Base-by-base conservation (phyloP, 2,329 filamentous ascomycete genomes). In the Drechslerella stenobrocha region DNA sequence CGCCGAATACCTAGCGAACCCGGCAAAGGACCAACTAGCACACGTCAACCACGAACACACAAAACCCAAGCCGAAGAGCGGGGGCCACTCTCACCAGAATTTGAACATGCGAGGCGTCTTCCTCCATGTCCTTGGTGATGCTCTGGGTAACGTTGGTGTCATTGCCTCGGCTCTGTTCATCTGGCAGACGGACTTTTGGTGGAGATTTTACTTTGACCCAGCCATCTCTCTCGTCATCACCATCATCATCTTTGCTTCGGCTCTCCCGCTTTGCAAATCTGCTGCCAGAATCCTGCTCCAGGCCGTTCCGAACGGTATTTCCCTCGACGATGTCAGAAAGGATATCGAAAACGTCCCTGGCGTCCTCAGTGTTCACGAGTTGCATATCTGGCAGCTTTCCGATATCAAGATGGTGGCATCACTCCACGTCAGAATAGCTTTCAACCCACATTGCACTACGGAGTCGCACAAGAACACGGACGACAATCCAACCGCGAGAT, bases 361-460 rank as follows among this genome's bases (percentile, higher is more conserved):
- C 40, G 88, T 98, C 47, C 80, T 93, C 69, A 90, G 88, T 75
- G 96, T 90, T 74, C 93, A 98, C 77, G 92, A 98, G 76, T 82
- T 98, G 20, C 93, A 98, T 76, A 90, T 98, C 70, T 98, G 93
- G 93, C 92, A 97, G 77, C 83, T 98, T 30, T 95, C 88, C 13
- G 92, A 97, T 75, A 93, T 90, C 52, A 96, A 96, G 79, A 81
- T 96, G 30, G 87, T 98, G 34, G 92, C 93, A 9, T 93, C 88
- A 8, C 84, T 98, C 77, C 93, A 98, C 75, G 87, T 98, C 44
- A 90, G 96, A 76, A 87, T 98, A 20, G 85, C 86, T 46, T 96
- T 95, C 76, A 72, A 74, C 23, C 72, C 72, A 1, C 60, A 71
- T 40, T 61, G 52, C 57, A 61, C 64, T 1, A 57, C 57, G 1